Percentiles rank a stretch among this genome's conserved stretches.
These are phyloP conservation scores for Breviolum minutum DNA, from an alignment of 73 alveolate genomes.

Conservation along the genomic window DNA sequence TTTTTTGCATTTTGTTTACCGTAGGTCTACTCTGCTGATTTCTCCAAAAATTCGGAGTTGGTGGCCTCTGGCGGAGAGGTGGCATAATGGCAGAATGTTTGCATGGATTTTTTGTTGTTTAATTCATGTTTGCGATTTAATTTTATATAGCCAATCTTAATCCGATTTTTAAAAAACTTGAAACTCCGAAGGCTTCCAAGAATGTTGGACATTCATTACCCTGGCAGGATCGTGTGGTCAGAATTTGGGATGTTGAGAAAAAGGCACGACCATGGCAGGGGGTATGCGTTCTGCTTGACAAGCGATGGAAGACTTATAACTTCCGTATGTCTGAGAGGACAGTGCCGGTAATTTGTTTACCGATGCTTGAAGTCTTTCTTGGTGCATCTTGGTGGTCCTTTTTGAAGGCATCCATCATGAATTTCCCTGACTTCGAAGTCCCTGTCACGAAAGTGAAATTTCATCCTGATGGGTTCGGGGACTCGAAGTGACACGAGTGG, in stretches of 20 bases:
- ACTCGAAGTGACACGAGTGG: background rate
- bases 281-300: background rate
- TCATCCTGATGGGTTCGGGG: slow-evolving; percentile 72
- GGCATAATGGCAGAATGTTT: too few species aligned
- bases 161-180: too few species aligned
- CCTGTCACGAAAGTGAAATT: slow-evolving; percentile 60
- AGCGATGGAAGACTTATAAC: background rate
- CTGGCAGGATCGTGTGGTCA: slow-evolving; percentile 13
- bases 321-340: too few species aligned
- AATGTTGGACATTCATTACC: background rate
- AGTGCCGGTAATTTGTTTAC: too few species aligned
- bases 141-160: too few species aligned
- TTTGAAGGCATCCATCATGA: slow-evolving; percentile 60
- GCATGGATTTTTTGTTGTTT: too few species aligned
- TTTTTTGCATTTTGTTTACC: background rate
- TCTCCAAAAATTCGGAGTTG: slow-evolving; percentile 81
- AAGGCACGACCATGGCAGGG: slow-evolving; percentile 35
- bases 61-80: slow-evolving; percentile 92
- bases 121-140: too few species aligned
- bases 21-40: slow-evolving; percentile 87
- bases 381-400: background rate
- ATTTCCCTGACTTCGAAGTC: slow-evolving; percentile 69
- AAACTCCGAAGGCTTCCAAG: too few species aligned
- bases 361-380: background rate
- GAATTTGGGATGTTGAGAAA: slow-evolving; percentile 80